A percentile compares a stretch with the other conserved stretches of the same genome.
These are phyloP conservation scores for Hortiboletus flavorubellus DNA, from an alignment of 768 basidiomycete genomes.

Conservation along the genomic window DNA sequence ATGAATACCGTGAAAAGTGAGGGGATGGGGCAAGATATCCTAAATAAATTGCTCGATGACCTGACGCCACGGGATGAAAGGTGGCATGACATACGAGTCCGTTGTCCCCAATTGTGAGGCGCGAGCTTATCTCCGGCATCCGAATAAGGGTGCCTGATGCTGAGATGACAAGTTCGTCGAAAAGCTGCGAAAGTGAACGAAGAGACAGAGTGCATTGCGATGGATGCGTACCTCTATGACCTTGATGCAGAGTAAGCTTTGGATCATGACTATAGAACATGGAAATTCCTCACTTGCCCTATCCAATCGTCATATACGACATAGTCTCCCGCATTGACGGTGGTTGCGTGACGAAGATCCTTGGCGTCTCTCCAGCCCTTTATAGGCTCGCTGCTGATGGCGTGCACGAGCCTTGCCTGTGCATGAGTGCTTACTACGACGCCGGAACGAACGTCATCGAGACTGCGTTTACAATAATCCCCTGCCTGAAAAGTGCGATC, in stretches of 20 bases:
- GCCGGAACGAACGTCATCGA: slow-evolving; percentile 73
- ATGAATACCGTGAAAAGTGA: slow-evolving; percentile 45
- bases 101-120: slow-evolving; percentile 70
- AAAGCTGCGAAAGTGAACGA: slow-evolving; percentile 50
- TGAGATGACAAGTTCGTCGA: slow-evolving; percentile 78
- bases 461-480: slow-evolving; percentile 76
- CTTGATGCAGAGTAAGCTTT: slow-evolving; percentile 34
- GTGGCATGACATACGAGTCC: slow-evolving; percentile 51
- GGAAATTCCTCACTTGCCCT: slow-evolving; percentile 63
- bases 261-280: slow-evolving; percentile 5
- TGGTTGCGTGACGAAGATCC: slow-evolving; percentile 54
- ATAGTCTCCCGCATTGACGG: slow-evolving; percentile 77
- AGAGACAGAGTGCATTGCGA: not conserved
- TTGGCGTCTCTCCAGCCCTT: slow-evolving; percentile 60
- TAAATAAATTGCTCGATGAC: slow-evolving; percentile 26
- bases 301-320: slow-evolving; percentile 85
- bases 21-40: slow-evolving; percentile 64
- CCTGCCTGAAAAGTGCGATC: slow-evolving; percentile 77
- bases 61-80: not conserved
- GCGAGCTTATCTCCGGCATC: slow-evolving; percentile 74
- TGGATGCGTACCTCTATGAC: slow-evolving; percentile 65
- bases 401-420: slow-evolving; percentile 69
- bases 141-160: slow-evolving; percentile 64
- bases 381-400: slow-evolving; percentile 57
- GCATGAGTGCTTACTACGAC: slow-evolving; percentile 65